phyloP scores from a whole-genome alignment of 805 yeast genomes.

The Candida quercuum region DNA sequence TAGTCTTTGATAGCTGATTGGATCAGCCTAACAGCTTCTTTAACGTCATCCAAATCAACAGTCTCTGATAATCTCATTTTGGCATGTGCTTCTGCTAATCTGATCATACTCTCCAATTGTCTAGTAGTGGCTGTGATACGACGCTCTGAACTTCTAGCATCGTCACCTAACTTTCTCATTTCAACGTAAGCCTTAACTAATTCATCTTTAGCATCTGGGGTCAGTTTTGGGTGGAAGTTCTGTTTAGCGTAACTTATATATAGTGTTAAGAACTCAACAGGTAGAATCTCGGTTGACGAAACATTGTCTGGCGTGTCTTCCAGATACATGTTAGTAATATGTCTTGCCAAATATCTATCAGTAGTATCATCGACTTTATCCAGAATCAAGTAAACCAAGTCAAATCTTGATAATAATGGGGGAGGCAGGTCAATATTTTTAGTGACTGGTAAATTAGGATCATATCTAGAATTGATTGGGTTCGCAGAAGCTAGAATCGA shows the following conservation, averaged over 20 bases:
- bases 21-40: constrained; percentile 89
- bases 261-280: constrained; percentile 80
- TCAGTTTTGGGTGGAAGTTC: constrained; percentile 70
- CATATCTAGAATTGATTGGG: constrained; percentile 93
- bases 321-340: constrained; percentile 84
- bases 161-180: constrained; percentile 94
- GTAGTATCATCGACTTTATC: constrained; percentile 86
- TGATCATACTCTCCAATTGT: constrained; percentile 92
- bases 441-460: constrained; percentile 92
- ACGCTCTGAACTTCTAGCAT: constrained; percentile 75
- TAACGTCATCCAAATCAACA: constrained; percentile 79
- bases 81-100: constrained; percentile 95
- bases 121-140: constrained; percentile 97
- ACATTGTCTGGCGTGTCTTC: constrained; percentile 82
- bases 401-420: constrained; percentile 90
- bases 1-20: constrained; percentile 94
- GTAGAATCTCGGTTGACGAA: constrained; percentile 61
- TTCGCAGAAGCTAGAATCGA: constrained; percentile 95
- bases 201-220: constrained; percentile 76
- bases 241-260: constrained; percentile 96
- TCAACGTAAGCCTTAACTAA: constrained; percentile 85
- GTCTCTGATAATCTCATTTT: constrained; percentile 76
- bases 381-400: constrained; percentile 83
- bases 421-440: constrained; percentile 96
- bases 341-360: constrained; percentile 85